A percentile compares a stretch with the other conserved stretches of the same genome.
Evolutionary conservation across 257 asterid genomes (phyloP).

Genomic region (Plectranthus barbatus): DNA sequence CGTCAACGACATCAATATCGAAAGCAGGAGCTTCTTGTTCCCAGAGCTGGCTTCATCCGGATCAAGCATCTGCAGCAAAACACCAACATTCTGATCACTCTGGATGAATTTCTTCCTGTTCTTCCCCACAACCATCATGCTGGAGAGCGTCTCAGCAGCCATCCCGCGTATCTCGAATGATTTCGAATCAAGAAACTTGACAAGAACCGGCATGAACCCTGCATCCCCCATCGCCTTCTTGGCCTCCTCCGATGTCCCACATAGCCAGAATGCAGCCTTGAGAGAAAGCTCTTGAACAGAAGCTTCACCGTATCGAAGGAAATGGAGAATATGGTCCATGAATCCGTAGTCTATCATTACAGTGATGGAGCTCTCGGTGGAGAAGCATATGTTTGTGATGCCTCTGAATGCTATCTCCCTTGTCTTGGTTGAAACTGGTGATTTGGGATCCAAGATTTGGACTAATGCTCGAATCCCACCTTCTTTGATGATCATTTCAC

Average conservation of each 20-base stretch:
- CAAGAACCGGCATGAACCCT: slow-evolving; percentile 73
- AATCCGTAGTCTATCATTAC: slow-evolving; percentile 38
- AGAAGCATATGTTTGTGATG: slow-evolving; percentile 46
- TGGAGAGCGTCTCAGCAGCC: slow-evolving; percentile 73
- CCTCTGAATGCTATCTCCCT: slow-evolving; percentile 69
- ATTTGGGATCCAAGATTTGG: slow-evolving; percentile 56
- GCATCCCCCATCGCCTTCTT: slow-evolving; percentile 88
- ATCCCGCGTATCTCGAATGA: slow-evolving; percentile 63
- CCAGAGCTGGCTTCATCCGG: slow-evolving; percentile 48
- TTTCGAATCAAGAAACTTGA: slow-evolving; percentile 57
- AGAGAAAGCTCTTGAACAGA: slow-evolving; percentile 67
- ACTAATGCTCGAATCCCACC: slow-evolving; percentile 64
- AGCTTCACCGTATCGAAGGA: slow-evolving; percentile 52
- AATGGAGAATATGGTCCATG: slow-evolving; percentile 57
- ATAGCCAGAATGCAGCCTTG: slow-evolving; percentile 76
- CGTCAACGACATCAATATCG: slow-evolving; percentile 63
- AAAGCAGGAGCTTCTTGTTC: slow-evolving; percentile 58
- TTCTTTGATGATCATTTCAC: slow-evolving; percentile 40
- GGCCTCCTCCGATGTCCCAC: slow-evolving; percentile 70
- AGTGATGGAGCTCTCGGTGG: slow-evolving; percentile 31
- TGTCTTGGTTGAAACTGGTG: slow-evolving; percentile 44
- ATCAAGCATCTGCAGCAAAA: slow-evolving; percentile 66
- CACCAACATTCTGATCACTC: slow-evolving; percentile 52
- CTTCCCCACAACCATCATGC: slow-evolving; percentile 53
- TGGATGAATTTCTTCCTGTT: slow-evolving; percentile 69